These are phyloP conservation scores for Ogataea pignaliae DNA, from an alignment of 805 yeast species.

Conservation along the genomic window DNA sequence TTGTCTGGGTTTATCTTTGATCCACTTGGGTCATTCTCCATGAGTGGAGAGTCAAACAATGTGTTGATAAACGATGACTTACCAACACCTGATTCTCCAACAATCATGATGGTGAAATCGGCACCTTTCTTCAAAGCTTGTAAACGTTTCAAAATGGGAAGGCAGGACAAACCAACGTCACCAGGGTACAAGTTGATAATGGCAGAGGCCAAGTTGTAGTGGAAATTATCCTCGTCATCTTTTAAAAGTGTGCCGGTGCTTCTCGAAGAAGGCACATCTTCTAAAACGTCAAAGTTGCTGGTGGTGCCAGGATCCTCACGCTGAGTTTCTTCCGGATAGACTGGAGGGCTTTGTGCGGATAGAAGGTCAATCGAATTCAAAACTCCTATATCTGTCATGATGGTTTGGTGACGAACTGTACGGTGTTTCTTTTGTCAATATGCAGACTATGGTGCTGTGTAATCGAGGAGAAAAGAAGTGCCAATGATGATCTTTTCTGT, in stretches of 20 bases:
- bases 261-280: slow-evolving; percentile 10
- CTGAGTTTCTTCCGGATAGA: slow-evolving; percentile 8
- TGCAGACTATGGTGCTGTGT: too few species aligned
- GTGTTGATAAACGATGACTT: slow-evolving; percentile 80
- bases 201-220: slow-evolving; percentile 28
- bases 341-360: slow-evolving; percentile 16
- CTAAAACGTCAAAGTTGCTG: slow-evolving; percentile 6
- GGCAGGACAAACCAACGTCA: slow-evolving; percentile 26
- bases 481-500: neutral
- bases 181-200: slow-evolving; percentile 18
- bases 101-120: slow-evolving; percentile 75
- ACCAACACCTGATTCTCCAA: slow-evolving; percentile 84
- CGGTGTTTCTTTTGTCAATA: too few species aligned
- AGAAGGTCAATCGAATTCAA: slow-evolving; percentile 18
- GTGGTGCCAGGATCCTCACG: slow-evolving; percentile 5
- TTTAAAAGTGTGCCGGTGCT: slow-evolving; percentile 12
- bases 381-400: slow-evolving; percentile 10
- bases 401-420: neutral
- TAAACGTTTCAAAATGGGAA: slow-evolving; percentile 27
- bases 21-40: slow-evolving; percentile 24
- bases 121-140: slow-evolving; percentile 54
- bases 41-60: slow-evolving; percentile 52
- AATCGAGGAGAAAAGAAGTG: too few species aligned
- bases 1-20: slow-evolving; percentile 25
- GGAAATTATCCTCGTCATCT: slow-evolving; percentile 15